A percentile compares a stretch with the other conserved stretches of the same genome.
These are phyloP conservation scores for Xylaria sp. DNA, from an alignment of 2,329 filamentous ascomycete genomes.

Conservation along the genomic window DNA sequence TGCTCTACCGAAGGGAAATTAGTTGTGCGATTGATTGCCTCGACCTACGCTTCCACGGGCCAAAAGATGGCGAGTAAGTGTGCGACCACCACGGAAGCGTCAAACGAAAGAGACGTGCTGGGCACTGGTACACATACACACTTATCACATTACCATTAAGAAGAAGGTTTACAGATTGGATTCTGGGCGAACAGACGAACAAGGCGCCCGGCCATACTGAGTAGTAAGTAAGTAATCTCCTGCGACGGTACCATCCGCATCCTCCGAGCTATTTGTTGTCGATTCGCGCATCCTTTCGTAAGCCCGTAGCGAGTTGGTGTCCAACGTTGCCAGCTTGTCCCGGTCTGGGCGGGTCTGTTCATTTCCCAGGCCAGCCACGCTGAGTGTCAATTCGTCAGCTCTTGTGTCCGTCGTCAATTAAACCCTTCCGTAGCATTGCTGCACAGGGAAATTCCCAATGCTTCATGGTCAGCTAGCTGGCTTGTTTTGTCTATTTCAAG, in stretches of 20 bases:
- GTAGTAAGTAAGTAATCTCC: neutral
- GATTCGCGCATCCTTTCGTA: conserved; percentile 4
- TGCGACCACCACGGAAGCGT: neutral
- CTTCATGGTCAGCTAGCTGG: too few relatives aligned
- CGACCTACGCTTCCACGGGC: neutral
- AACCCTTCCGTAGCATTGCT: conserved; percentile 7
- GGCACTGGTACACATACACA: too few relatives aligned
- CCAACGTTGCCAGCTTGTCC: conserved; percentile 18
- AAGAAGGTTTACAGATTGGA: neutral
- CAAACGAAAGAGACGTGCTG: too few relatives aligned
- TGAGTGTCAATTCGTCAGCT: conserved; percentile 20
- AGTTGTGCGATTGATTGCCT: neutral
- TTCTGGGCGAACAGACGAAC: neutral
- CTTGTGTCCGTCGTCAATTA: conserved; percentile 11
- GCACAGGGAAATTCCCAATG: neutral
- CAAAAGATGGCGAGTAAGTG: neutral
- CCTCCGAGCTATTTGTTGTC: conserved; percentile 6
- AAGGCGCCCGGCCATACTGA: neutral
- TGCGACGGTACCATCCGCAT: conserved; percentile 11
- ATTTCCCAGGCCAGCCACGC: conserved; percentile 22
- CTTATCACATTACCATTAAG: neutral
- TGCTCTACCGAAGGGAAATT: neutral
- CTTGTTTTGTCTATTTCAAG: conserved; percentile 21
- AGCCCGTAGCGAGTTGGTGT: conserved; percentile 15
- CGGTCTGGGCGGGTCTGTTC: conserved; percentile 24